Base-by-base conservation (phyloP, 2,329 filamentous ascomycete species). In the Aureobasidium subglaciale region DNA sequence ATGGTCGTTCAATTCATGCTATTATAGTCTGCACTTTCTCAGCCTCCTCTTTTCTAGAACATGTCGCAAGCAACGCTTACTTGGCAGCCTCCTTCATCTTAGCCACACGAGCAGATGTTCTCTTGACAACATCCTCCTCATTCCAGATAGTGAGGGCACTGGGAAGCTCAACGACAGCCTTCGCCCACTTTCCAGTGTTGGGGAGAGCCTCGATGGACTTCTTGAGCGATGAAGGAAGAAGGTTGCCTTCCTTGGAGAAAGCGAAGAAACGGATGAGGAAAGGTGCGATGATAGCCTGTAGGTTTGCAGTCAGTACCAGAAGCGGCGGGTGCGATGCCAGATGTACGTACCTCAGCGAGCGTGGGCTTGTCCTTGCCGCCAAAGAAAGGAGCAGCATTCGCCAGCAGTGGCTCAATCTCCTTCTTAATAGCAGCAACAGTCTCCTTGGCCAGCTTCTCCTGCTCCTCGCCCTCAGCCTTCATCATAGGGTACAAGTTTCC, bases 371-470 rank as follows among this genome's bases (percentile, higher is more conserved):
- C 61, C 49, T 69, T 73, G 0, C 74, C 74, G 1, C 71, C 72
- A 57, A 77, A 77, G 62, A 75, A 77, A 0, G 74, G 75, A 5
- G 40, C 59, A 6, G 73, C 72, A 49, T 73, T 69, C 10, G 67
- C 65, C 24, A 95, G 72, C 34, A 89, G 70, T 1, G 87, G 87
- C 70, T 91, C 88, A 55, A 93, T 72, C 63, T 92, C 87, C 71
- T 86, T 88, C 53, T 76, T 74, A 1, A 88, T 70, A 1, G 73
- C 74, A 1, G 73, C 75, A 3, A 86, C 72, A n/a, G 82, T 71
- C 8, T 78, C 77, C 20, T 78, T 70, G 0, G 69, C 73, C 3
- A 78, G 65, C 2, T 71, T 71, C 1, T 78, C 74, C 5, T 75
- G 73, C 43, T 83, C 83, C 1, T 77, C 69, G 15, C 67, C 65